These are phyloP conservation scores for Arachis hypogaea DNA, from an alignment of 306 rosid species.

Conservation along the genomic window DNA sequence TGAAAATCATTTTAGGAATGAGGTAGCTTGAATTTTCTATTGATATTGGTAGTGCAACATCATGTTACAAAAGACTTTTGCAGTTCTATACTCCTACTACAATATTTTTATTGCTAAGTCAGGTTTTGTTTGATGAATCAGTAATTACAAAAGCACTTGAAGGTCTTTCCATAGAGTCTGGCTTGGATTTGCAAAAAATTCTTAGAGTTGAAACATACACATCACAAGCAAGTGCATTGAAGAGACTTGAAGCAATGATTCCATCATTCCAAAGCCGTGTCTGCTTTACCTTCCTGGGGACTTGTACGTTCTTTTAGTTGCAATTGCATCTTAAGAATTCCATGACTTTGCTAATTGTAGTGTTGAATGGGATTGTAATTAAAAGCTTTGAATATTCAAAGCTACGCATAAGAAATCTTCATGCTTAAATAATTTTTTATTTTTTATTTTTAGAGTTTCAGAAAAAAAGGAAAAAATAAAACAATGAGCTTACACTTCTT, in stretches of 20 bases:
- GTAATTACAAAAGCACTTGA: constrained; percentile 67
- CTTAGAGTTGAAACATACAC: constrained; percentile 75
- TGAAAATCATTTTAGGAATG: constrained; percentile 50
- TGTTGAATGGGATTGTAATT: neutral
- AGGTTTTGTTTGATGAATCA: constrained; percentile 48
- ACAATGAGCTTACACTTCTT: neutral
- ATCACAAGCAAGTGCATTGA: constrained; percentile 65
- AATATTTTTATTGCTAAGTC: constrained; percentile 30
- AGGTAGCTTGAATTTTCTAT: constrained; percentile 50
- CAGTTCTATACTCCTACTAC: neutral
- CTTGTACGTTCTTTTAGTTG: constrained; percentile 64
- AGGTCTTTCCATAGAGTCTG: constrained; percentile 83
- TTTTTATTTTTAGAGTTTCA: constrained; percentile 4
- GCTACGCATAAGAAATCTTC: neutral
- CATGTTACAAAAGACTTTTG: constrained; percentile 28
- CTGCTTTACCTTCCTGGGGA: constrained; percentile 94
- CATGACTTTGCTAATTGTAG: constrained; percentile 23
- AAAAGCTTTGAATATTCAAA: no score
- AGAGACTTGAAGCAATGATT: constrained; percentile 72
- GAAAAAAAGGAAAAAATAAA: neutral
- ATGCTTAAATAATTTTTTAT: neutral
- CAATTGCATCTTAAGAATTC: constrained; percentile 24
- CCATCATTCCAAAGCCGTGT: constrained; percentile 86
- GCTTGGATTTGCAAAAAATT: constrained; percentile 69
- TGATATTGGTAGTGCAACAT: constrained; percentile 5